These are phyloP conservation scores for Cyclostephanos invisitatus DNA, from an alignment of 108 stramenopile genomes.

Conservation along the genomic window DNA sequence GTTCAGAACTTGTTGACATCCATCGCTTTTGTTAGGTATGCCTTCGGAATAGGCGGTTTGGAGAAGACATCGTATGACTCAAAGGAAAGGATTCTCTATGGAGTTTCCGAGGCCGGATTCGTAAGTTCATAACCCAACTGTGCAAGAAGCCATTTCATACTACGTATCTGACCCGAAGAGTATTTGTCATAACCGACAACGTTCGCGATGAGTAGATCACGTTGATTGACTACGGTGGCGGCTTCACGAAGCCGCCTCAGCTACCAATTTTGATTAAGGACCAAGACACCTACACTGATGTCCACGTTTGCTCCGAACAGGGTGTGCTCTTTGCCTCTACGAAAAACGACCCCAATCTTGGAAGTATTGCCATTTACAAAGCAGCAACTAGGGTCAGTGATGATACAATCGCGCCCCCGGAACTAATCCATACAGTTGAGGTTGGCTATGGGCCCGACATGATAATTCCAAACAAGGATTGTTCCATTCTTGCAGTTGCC, in stretches of 20 bases:
- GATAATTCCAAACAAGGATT: slow-evolving; percentile 28
- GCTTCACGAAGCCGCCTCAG: slow-evolving; percentile 25
- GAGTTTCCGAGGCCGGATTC: slow-evolving; percentile 41
- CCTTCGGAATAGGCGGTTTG: slow-evolving; percentile 52
- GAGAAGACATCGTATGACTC: slow-evolving; percentile 47
- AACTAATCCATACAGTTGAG: slow-evolving; percentile 33
- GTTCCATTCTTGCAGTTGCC: slow-evolving; percentile 52
- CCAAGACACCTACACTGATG: slow-evolving; percentile 15
- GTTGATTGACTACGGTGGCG: slow-evolving; percentile 47
- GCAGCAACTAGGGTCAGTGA: slow-evolving; percentile 13
- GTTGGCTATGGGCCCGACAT: slow-evolving; percentile 48
- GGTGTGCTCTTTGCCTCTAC: slow-evolving; percentile 35
- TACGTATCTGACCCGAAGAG: neutral
- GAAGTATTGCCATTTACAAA: slow-evolving; percentile 36
- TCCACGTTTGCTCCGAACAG: slow-evolving; percentile 35
- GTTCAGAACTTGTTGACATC: neutral
- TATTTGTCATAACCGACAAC: neutral
- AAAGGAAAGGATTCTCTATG: slow-evolving; percentile 50
- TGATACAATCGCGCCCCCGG: slow-evolving; percentile 12
- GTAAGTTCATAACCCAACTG: neutral
- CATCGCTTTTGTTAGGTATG: slow-evolving; percentile 26
- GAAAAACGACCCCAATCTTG: slow-evolving; percentile 36
- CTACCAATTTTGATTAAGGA: slow-evolving; percentile 17
- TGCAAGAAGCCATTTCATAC: too few relatives aligned
- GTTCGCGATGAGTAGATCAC: slow-evolving; percentile 20